phyloP scores from a whole-genome alignment of 768 basidiomycete genomes.

The Mycena alexandri region DNA sequence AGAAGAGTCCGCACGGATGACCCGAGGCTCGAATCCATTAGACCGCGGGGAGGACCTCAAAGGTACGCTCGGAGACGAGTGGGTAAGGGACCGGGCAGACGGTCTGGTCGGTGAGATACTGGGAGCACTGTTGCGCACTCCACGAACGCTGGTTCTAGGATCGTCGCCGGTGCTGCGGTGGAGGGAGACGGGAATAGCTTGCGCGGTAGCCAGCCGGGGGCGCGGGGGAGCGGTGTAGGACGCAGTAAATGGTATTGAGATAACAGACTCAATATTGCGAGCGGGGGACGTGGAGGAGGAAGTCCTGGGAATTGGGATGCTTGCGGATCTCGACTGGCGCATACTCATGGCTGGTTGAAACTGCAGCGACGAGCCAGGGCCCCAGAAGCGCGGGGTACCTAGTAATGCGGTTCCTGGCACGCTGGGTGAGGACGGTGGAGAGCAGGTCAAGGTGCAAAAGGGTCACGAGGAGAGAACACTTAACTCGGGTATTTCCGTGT shows the following conservation, averaged over 20 bases:
- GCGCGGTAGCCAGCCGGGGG: slow-evolving; percentile 53
- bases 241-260: slow-evolving; percentile 67
- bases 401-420: not conserved
- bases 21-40: slow-evolving; percentile 71
- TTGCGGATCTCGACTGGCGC: slow-evolving; percentile 72
- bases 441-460: not conserved
- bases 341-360: slow-evolving; percentile 53
- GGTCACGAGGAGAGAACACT: no score
- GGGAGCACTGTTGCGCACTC: slow-evolving; percentile 51
- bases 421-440: not conserved
- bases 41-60: slow-evolving; percentile 50
- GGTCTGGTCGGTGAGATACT: slow-evolving; percentile 55
- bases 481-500: not conserved
- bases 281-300: slow-evolving; percentile 59
- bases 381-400: not conserved
- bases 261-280: slow-evolving; percentile 74
- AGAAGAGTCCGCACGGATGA: slow-evolving; percentile 69
- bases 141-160: slow-evolving; percentile 54
- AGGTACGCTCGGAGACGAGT: slow-evolving; percentile 45
- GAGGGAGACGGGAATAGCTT: slow-evolving; percentile 43
- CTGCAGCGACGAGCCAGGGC: not conserved
- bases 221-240: slow-evolving; percentile 51
- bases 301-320: slow-evolving; percentile 74
- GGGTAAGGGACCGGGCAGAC: slow-evolving; percentile 60
- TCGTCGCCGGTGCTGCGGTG: slow-evolving; percentile 48